Evolutionary conservation across 2,329 filamentous ascomycete species (phyloP).

Genomic region (Purpureocillium lavendulum): DNA sequence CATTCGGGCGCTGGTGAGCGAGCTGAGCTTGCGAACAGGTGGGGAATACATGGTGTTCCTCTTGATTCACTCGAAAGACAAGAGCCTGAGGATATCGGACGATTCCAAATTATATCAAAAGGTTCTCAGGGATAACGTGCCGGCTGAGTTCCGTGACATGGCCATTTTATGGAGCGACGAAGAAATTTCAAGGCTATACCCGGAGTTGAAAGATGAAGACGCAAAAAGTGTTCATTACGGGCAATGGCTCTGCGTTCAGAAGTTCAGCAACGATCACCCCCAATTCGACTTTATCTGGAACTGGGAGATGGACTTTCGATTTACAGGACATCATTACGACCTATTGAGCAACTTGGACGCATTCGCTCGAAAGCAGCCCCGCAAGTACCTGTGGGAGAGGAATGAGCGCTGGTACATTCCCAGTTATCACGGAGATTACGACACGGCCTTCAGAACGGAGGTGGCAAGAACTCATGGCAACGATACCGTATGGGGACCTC

Average conservation of each 20-base stretch:
- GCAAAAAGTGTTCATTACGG: conserved; percentile 45
- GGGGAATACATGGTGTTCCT: conserved; percentile 77
- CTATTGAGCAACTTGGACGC: conserved; percentile 57
- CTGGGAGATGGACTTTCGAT: conserved; percentile 77
- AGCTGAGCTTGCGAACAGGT: conserved; percentile 66
- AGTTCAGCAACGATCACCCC: conserved; percentile 66
- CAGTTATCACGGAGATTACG: conserved; percentile 56
- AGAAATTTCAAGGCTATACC: conserved; percentile 71
- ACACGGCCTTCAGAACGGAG: conserved; percentile 55
- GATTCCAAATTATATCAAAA: conserved; percentile 49
- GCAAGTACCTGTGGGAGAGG: conserved; percentile 66
- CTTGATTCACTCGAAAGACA: conserved; percentile 68
- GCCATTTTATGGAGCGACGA: conserved; percentile 66
- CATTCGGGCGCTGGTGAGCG: conserved; percentile 70
- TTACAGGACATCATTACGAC: conserved; percentile 75
- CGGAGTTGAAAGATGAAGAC: conserved; percentile 56
- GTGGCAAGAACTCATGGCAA: conserved; percentile 47
- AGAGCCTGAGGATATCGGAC: conserved; percentile 48
- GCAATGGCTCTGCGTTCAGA: conserved; percentile 67
- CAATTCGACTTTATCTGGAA: conserved; percentile 82
- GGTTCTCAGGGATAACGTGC: conserved; percentile 54
- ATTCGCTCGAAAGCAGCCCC: conserved; percentile 60
- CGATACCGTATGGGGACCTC: conserved; percentile 58
- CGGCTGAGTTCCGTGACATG: conserved; percentile 61
- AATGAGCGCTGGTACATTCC: conserved; percentile 68